phyloP scores from a whole-genome alignment of 257 asterid genomes.

The Leptodermis oblonga region DNA sequence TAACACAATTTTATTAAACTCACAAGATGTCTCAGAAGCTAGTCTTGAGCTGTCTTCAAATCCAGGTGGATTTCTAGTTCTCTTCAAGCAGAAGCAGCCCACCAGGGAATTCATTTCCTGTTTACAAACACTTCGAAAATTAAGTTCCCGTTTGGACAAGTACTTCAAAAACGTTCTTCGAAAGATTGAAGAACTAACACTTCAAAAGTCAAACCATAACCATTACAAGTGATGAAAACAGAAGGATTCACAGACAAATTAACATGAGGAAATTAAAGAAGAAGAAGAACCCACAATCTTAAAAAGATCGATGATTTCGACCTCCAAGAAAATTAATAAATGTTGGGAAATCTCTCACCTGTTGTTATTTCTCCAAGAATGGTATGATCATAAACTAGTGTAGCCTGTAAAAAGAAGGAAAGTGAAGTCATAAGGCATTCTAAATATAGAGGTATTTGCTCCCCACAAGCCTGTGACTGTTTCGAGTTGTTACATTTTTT shows the following conservation, averaged over 20 bases:
- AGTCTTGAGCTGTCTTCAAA: slow-evolving; percentile 40
- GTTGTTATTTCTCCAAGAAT: background rate
- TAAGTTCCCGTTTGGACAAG: background rate
- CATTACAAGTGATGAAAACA: background rate
- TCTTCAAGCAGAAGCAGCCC: slow-evolving; percentile 47
- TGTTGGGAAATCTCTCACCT: slow-evolving; percentile 4
- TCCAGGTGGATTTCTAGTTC: slow-evolving; percentile 22
- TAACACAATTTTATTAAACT: slow-evolving; percentile 24
- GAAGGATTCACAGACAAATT: background rate
- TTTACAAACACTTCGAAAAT: background rate
- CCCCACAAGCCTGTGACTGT: background rate
- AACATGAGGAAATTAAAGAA: background rate
- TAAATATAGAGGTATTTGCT: background rate
- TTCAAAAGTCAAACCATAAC: background rate
- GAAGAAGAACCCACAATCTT: background rate
- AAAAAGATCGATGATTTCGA: background rate
- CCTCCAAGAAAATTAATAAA: too few relatives aligned
- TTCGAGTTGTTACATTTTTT: too few relatives aligned
- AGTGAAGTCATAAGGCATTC: too few relatives aligned
- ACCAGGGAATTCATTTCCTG: slow-evolving; percentile 11
- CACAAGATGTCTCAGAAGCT: slow-evolving; percentile 77
- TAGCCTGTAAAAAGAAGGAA: too few relatives aligned
- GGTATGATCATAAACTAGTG: too few relatives aligned
- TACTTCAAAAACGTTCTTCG: background rate
- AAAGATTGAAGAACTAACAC: background rate